Percentiles rank a stretch among this genome's conserved stretches.
phyloP scores from a whole-genome alignment of 169 alveolate species.

The Theileria parva region DNA sequence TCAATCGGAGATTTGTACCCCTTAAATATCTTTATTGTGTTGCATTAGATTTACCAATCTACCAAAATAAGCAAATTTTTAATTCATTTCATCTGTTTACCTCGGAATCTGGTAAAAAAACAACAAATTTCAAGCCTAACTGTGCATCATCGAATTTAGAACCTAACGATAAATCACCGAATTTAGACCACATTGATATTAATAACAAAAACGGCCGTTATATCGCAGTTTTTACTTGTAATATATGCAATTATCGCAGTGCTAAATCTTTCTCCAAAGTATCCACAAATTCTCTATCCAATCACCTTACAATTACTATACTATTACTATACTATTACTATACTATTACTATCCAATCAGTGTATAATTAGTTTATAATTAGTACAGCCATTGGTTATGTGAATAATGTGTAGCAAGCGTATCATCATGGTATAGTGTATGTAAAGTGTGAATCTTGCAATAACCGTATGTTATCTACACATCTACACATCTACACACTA shows the following conservation, averaged over 20 bases:
- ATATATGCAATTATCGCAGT: constrained; percentile 64
- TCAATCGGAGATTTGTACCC: background rate
- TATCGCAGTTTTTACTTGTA: constrained; percentile 69
- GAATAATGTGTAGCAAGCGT: constrained; percentile 37
- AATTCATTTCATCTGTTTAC: background rate
- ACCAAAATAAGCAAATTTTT: background rate
- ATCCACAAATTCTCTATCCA: no score
- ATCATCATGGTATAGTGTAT: constrained; percentile 72
- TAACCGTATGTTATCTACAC: constrained; percentile 40
- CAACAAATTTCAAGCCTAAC: background rate
- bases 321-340: no score
- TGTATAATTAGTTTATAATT: no score
- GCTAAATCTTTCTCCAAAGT: constrained; percentile 75
- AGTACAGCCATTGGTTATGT: background rate
- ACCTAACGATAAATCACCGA: background rate
- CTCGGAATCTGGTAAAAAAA: background rate
- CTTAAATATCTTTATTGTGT: no score
- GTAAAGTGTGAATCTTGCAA: constrained; percentile 71
- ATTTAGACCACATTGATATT: background rate
- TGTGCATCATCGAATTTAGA: no score
- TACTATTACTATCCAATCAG: no score
- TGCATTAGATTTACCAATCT: background rate
- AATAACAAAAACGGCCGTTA: constrained; percentile 14
- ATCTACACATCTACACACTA: no score
- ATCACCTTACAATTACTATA: background rate